These are phyloP conservation scores for Calonectria fujianensis DNA, from an alignment of 2,329 filamentous ascomycete species.

Conservation along the genomic window DNA sequence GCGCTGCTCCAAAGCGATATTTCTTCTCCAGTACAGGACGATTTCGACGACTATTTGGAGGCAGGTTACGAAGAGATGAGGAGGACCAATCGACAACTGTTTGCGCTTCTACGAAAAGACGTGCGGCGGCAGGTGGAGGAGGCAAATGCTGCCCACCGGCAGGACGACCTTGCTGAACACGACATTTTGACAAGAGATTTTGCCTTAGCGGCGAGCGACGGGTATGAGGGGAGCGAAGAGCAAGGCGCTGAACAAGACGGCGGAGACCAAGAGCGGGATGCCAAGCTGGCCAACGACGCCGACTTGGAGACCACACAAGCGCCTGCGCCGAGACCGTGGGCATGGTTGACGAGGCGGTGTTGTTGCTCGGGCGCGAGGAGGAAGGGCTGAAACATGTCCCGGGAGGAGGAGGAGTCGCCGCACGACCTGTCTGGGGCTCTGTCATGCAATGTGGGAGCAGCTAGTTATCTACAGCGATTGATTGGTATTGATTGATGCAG, in stretches of 20 bases:
- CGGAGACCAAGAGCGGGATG: background rate
- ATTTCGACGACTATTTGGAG: background rate
- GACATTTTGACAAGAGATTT: constrained; percentile 25
- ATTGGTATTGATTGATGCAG: constrained; percentile 22
- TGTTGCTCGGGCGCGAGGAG: constrained; percentile 12
- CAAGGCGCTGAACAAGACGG: background rate
- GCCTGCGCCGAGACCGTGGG: constrained; percentile 22
- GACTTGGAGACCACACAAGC: background rate
- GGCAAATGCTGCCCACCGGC: constrained; percentile 15
- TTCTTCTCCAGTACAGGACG: background rate
- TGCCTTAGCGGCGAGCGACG: background rate
- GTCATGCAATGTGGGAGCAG: constrained; percentile 12
- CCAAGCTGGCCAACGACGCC: background rate
- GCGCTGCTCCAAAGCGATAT: constrained; percentile 10
- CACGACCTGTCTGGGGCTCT: constrained; percentile 13
- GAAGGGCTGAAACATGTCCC: constrained; percentile 25
- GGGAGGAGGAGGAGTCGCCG: background rate
- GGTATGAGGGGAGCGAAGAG: background rate
- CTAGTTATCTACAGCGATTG: constrained; percentile 30
- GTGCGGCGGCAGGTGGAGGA: constrained; percentile 22
- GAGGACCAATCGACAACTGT: constrained; percentile 22
- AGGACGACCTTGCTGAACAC: constrained; percentile 2
- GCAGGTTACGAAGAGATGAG: background rate
- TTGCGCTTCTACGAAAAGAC: constrained; percentile 2
- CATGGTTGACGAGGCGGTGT: constrained; percentile 26